These are phyloP conservation scores for Tulasnella sp. DNA, from an alignment of 768 basidiomycete genomes.

Conservation along the genomic window DNA sequence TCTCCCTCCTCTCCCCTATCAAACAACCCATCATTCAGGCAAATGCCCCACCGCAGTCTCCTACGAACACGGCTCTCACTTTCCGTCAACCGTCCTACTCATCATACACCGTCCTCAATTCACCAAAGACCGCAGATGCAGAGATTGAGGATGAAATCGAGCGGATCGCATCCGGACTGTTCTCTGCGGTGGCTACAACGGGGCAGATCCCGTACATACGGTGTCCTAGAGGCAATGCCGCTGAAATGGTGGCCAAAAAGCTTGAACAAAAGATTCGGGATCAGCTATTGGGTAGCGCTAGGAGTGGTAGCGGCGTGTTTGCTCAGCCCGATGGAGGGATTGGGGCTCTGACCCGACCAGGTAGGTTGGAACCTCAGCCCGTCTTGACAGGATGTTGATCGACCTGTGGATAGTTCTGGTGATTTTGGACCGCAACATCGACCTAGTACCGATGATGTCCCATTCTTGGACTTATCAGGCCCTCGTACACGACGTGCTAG, in stretches of 20 bases:
- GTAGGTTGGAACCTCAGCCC: slow-evolving; percentile 33
- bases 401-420: slow-evolving; percentile 57
- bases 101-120: slow-evolving; percentile 81
- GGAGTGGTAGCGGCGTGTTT: slow-evolving; percentile 41
- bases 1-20: slow-evolving; percentile 66
- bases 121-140: slow-evolving; percentile 78
- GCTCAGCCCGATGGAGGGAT: slow-evolving; percentile 71
- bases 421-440: slow-evolving; percentile 88
- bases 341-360: slow-evolving; percentile 75
- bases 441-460: slow-evolving; percentile 83
- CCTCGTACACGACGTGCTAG: slow-evolving; percentile 91
- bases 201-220: slow-evolving; percentile 92
- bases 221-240: slow-evolving; percentile 89
- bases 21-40: slow-evolving; percentile 19
- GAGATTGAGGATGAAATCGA: slow-evolving; percentile 92
- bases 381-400: background rate
- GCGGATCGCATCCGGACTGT: slow-evolving; percentile 77
- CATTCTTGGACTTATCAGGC: slow-evolving; percentile 99
- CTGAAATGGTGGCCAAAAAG: slow-evolving; percentile 98
- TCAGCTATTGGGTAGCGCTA: slow-evolving; percentile 41
- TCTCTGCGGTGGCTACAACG: slow-evolving; percentile 53
- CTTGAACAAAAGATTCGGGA: slow-evolving; percentile 88
- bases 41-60: slow-evolving; percentile 22
- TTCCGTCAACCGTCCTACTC: slow-evolving; percentile 29
- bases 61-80: slow-evolving; percentile 24